Base-by-base conservation (phyloP, 1,139 yeast genomes). In the Debaryomyces subglobosus region DNA sequence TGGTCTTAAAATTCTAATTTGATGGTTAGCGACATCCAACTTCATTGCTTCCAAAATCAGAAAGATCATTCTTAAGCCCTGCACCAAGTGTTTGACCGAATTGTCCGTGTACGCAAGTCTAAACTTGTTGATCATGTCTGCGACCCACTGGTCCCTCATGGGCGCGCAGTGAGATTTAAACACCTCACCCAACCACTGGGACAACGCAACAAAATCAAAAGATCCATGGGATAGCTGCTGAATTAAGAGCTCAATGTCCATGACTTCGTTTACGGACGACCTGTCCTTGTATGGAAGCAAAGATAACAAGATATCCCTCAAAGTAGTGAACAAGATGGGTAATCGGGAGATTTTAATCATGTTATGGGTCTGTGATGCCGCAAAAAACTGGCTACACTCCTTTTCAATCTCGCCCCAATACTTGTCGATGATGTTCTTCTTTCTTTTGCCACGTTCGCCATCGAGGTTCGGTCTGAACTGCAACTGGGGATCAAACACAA, bases 11-110 rank as follows among this genome's bases (percentile, higher is more conserved):
- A 90, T 83, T 58, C 96, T 78, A 49, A 92, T 89, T 68, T 91
- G 97, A 65, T 92, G 97, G 67, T 92, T 92, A 16, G 97, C 97
- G 48, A 91, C 96, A 62, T 92, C 97, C 56, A 92, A 76, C 66
- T 92, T 92, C 96, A 92, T 91, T n/a, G 96, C 95, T 65, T 91
- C 97, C 56, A 92, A 73, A 51, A 92, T 88, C 54, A 89, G 88
- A 65, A 92, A 90, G 16, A 89, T 79, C 71, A 85, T 79, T 51
- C 94, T 78, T 48, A 92, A 72, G 2, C 96, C 97, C 45, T 85
- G 89, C 39, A 89, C 89, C 44, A 91, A 71, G 49, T 78, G 76
- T 13, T 74, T 63, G 10, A 84, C 81, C 18, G 84, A 78, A 53
- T 74, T 71, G 29, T 74, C 72, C n/a, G 68, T 64, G 53, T 81